phyloP scores from a whole-genome alignment of 768 basidiomycete genomes.

The Mycena indigotica region DNA sequence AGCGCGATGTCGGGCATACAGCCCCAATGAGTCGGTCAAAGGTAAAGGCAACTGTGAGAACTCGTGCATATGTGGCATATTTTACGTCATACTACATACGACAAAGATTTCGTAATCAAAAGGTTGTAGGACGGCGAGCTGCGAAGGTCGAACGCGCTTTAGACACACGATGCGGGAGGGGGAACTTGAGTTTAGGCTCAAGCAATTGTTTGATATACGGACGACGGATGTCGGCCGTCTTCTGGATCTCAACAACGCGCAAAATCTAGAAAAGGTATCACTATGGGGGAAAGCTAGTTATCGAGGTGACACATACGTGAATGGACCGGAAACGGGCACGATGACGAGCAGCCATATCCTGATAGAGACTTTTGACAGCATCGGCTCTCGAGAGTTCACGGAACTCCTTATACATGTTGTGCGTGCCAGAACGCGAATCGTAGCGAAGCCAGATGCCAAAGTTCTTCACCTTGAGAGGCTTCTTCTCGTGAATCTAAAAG shows the following conservation, averaged over 20 bases:
- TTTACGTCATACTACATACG: too few species aligned
- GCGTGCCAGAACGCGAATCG: constrained; percentile 98
- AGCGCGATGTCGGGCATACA: constrained; percentile 22
- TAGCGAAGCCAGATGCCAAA: constrained; percentile 99
- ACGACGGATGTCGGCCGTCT: constrained; percentile 87
- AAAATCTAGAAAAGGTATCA: constrained; percentile 65
- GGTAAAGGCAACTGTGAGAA: too few species aligned
- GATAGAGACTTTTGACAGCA: constrained; percentile 96
- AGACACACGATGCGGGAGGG: constrained; percentile 85
- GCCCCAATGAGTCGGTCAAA: too few species aligned
- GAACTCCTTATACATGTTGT: constrained; percentile 99
- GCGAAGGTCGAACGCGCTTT: constrained; percentile 82
- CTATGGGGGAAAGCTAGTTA: not conserved
- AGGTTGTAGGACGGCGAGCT: constrained; percentile 76
- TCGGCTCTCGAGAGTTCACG: constrained; percentile 92
- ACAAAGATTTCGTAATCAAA: too few species aligned
- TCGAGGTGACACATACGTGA: constrained; percentile 60
- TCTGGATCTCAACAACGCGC: constrained; percentile 94
- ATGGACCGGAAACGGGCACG: constrained; percentile 99
- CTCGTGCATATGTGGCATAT: too few species aligned
- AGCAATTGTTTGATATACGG: constrained; percentile 98
- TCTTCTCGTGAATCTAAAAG: constrained; percentile 93
- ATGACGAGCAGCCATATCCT: constrained; percentile 99
- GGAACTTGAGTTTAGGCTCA: constrained; percentile 91
- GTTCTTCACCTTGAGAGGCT: constrained; percentile 98